A percentile compares a stretch with the other conserved stretches of the same genome.
Evolutionary conservation across 1,139 yeast species (phyloP).

Genomic region (Candida sojae): DNA sequence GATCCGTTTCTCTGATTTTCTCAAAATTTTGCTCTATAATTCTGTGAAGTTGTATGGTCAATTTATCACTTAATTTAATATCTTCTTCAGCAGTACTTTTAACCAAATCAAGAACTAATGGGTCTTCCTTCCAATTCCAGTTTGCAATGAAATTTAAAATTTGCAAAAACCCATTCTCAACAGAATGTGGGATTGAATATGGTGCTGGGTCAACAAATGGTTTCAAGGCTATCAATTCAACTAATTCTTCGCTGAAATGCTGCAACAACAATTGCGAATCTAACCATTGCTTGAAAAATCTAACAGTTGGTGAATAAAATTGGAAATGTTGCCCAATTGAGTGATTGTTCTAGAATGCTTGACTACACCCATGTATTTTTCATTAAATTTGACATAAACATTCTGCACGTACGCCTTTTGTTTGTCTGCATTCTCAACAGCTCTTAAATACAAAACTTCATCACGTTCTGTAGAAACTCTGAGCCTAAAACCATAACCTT

Average conservation of each 20-base stretch:
- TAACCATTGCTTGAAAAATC: conserved; percentile 87
- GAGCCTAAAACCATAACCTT: conserved; percentile 80
- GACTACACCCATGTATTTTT: conserved; percentile 66
- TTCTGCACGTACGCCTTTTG: conserved; percentile 62
- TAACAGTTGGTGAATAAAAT: conserved; percentile 74
- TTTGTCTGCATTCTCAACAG: conserved; percentile 63
- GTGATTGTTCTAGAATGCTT: conserved; percentile 81
- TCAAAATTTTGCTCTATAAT: conserved; percentile 64
- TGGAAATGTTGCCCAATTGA: conserved; percentile 69
- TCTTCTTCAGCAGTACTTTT: conserved; percentile 44
- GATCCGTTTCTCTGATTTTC: conserved; percentile 72
- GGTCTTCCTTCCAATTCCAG: conserved; percentile 96
- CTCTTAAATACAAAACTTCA: conserved; percentile 69
- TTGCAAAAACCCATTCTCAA: conserved; percentile 78
- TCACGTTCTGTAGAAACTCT: conserved; percentile 82
- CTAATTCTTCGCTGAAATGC: conserved; percentile 74
- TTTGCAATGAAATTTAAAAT: conserved; percentile 66
- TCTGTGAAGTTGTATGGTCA: conserved; percentile 64
- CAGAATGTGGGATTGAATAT: conserved; percentile 74
- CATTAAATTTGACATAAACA: conserved; percentile 64
- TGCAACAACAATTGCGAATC: conserved; percentile 66
- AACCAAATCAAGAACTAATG: conserved; percentile 73
- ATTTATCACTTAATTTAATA: conserved; percentile 55
- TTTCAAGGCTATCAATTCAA: conserved; percentile 79
- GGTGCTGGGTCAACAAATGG: conserved; percentile 90